Conservation (phyloP, 2,329 filamentous ascomycete genomes). For the Ustulina deusta region DNA sequence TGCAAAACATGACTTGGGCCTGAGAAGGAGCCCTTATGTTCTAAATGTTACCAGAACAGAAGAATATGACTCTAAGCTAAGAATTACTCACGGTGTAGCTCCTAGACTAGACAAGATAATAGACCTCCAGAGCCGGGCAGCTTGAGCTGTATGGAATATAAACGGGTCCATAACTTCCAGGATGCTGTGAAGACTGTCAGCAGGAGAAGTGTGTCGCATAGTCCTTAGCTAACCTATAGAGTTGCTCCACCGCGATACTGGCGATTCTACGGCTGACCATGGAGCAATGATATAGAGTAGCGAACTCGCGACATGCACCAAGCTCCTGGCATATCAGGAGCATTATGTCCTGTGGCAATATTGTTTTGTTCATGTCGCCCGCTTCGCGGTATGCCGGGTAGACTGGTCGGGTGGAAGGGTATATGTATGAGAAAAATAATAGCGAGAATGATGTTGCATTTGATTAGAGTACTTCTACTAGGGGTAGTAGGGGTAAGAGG, state of each 20-base stretch:
- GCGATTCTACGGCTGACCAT: slow-evolving; percentile 67
- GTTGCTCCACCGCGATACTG: slow-evolving; percentile 67
- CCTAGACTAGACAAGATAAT: slow-evolving; percentile 74
- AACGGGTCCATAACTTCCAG: slow-evolving; percentile 59
- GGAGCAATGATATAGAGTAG: slow-evolving; percentile 70
- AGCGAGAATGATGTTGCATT: too few species aligned
- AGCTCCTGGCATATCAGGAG: slow-evolving; percentile 72
- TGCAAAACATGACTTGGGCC: neutral
- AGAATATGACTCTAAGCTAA: too few species aligned
- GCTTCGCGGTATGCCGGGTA: neutral
- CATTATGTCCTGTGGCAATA: slow-evolving; percentile 69
- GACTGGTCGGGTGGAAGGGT: neutral
- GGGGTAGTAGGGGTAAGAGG: too few species aligned
- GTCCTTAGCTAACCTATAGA: slow-evolving; percentile 68
- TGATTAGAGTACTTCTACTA: too few species aligned
- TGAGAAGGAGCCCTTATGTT: neutral
- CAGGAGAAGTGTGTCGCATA: slow-evolving; percentile 3
- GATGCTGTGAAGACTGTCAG: slow-evolving; percentile 54
- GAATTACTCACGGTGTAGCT: slow-evolving; percentile 55
- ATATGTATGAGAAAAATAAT: neutral
- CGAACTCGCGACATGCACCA: slow-evolving; percentile 66
- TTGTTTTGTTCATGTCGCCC: slow-evolving; percentile 38
- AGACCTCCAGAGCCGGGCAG: slow-evolving; percentile 75
- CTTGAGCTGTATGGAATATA: slow-evolving; percentile 54
- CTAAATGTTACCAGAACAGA: neutral